These are phyloP conservation scores for Phlebiopsis gigantea DNA, from an alignment of 768 basidiomycete species.

Conservation along the genomic window DNA sequence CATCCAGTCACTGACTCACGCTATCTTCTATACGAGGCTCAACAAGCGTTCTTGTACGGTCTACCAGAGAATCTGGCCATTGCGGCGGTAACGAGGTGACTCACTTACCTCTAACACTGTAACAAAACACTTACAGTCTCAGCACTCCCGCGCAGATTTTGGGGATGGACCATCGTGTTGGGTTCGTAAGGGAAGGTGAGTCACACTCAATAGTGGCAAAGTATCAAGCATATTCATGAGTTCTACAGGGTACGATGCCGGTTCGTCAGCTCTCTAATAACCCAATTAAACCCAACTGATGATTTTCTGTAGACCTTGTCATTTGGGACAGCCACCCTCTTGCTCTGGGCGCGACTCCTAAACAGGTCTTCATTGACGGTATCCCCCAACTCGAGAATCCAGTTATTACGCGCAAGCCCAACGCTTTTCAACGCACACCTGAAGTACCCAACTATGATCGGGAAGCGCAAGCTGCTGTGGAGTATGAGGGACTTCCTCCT, in stretches of 20 bases:
- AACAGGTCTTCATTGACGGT: constrained; percentile 81
- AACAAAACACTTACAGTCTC: neutral
- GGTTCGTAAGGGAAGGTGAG: constrained; percentile 57
- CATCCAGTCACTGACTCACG: constrained; percentile 58
- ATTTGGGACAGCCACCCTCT: constrained; percentile 78
- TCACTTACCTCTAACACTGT: neutral
- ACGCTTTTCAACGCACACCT: constrained; percentile 45
- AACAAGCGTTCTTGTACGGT: constrained; percentile 64
- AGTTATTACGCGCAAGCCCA: constrained; percentile 37
- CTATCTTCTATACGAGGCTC: constrained; percentile 66
- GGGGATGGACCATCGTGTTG: constrained; percentile 67
- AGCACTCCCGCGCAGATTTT: constrained; percentile 55
- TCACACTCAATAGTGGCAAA: neutral
- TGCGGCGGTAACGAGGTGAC: constrained; percentile 46
- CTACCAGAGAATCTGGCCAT: constrained; percentile 50
- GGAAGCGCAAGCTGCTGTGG: constrained; percentile 52
- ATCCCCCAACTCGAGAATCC: constrained; percentile 54
- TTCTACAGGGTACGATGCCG: constrained; percentile 67
- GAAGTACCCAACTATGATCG: constrained; percentile 50
- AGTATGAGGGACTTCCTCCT: constrained; percentile 68
- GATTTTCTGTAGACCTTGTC: constrained; percentile 34
- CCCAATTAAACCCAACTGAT: neutral
- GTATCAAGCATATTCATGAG: no score
- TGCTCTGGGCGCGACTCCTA: constrained; percentile 70
- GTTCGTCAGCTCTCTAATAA: neutral